These are phyloP conservation scores for Rhizophagus sp. DNA, from an alignment of 192 early-diverging fungal genomes.

Conservation along the genomic window DNA sequence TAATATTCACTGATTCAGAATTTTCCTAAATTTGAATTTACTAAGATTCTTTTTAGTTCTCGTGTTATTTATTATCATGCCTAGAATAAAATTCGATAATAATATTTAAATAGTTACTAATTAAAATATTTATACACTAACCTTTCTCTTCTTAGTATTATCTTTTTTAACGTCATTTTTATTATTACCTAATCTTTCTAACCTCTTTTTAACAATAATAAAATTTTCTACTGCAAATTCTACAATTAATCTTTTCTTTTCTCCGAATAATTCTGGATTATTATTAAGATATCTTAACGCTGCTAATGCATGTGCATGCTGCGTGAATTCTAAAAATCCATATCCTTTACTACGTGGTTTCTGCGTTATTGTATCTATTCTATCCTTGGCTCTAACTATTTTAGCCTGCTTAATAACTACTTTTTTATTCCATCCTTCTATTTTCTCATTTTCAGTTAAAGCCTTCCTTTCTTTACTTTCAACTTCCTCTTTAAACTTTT, in stretches of 20 bases:
- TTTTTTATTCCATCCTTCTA: slow-evolving; percentile 64
- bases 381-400: slow-evolving; percentile 57
- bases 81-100: not conserved
- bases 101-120: not conserved
- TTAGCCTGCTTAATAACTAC: slow-evolving; percentile 58
- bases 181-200: slow-evolving; percentile 27
- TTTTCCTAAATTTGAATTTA: too few species aligned
- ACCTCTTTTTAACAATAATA: slow-evolving; percentile 71
- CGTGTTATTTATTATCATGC: too few species aligned
- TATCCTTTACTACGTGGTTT: slow-evolving; percentile 80
- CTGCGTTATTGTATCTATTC: slow-evolving; percentile 73
- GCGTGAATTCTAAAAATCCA: slow-evolving; percentile 89
- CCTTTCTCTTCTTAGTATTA: not conserved
- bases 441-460: slow-evolving; percentile 61
- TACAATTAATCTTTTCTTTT: slow-evolving; percentile 77
- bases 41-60: too few species aligned
- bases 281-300: slow-evolving; percentile 92
- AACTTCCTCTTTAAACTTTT: slow-evolving; percentile 75
- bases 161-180: not conserved
- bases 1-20: too few species aligned
- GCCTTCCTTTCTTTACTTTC: slow-evolving; percentile 56
- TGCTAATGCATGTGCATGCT: slow-evolving; percentile 89
- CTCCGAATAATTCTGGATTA: slow-evolving; percentile 62
- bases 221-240: slow-evolving; percentile 93
- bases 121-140: not conserved